These are phyloP conservation scores for Cercospora sesami DNA, from an alignment of 2,329 filamentous ascomycete genomes.

Conservation along the genomic window DNA sequence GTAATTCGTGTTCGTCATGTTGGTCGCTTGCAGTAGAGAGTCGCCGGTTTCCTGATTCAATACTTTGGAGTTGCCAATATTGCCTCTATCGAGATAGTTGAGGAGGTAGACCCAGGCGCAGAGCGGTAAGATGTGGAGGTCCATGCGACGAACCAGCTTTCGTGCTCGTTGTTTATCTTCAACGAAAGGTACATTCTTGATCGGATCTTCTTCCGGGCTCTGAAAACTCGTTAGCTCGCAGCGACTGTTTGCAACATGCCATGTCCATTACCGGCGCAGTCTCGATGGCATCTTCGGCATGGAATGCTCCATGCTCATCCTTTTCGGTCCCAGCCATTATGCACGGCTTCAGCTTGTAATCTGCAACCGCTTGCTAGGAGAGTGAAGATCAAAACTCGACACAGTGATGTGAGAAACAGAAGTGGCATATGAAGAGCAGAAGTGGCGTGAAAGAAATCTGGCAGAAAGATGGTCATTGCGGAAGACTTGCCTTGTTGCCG, in stretches of 20 bases:
- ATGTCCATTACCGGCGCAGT: conserved; percentile 4
- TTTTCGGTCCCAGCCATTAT: not conserved
- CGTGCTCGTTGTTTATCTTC: conserved; percentile 29
- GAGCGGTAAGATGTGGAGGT: conserved; percentile 29
- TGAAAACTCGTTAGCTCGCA: not conserved
- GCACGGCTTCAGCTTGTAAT: not conserved
- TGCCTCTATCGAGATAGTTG: conserved; percentile 27
- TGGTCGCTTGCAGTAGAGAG: conserved; percentile 62
- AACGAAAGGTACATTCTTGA: conserved; percentile 17
- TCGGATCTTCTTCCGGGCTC: conserved; percentile 1
- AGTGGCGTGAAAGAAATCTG: not conserved
- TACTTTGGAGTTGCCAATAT: conserved; percentile 58
- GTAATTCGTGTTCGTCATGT: conserved; percentile 63
- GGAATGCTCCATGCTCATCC: conserved; percentile 10
- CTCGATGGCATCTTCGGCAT: conserved; percentile 21
- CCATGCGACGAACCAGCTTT: conserved; percentile 28
- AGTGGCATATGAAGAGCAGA: not conserved
- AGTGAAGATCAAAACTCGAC: not conserved
- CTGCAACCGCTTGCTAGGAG: too few relatives aligned
- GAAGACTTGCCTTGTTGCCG: not conserved
- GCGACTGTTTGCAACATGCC: not conserved
- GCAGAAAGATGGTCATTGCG: conserved; percentile 4
- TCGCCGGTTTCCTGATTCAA: conserved; percentile 61
- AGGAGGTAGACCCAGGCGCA: conserved; percentile 31
- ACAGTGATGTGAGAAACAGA: not conserved